Conservation (phyloP, 2,329 filamentous ascomycete genomes). For the Berkeleyomyces basicola region DNA sequence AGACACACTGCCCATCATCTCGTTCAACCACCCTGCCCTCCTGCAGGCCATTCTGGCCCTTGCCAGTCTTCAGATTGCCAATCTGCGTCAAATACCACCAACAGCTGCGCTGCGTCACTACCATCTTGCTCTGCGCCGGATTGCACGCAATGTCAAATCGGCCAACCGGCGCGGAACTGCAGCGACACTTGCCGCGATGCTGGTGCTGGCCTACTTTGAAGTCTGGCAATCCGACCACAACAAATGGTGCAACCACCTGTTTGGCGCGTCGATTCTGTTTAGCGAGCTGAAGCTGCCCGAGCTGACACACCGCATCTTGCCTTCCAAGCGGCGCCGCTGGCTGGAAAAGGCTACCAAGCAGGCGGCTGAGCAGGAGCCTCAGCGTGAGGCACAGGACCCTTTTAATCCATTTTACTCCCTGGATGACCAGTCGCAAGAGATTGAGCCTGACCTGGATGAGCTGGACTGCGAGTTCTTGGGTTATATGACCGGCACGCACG, state of each 20-base stretch:
- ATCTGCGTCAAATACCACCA: constrained; percentile 54
- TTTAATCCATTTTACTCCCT: constrained; percentile 18
- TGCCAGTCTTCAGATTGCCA: constrained; percentile 74
- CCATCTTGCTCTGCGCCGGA: constrained; percentile 62
- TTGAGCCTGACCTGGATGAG: constrained; percentile 21
- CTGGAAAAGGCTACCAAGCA: constrained; percentile 24
- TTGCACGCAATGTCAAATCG: constrained; percentile 59
- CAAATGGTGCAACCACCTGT: constrained; percentile 88
- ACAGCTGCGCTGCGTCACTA: constrained; percentile 86
- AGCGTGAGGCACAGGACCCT: constrained; percentile 17
- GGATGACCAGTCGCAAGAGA: constrained; percentile 15
- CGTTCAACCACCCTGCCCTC: constrained; percentile 70
- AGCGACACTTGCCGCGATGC: constrained; percentile 71
- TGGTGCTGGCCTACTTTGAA: constrained; percentile 82
- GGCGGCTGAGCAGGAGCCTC: not conserved
- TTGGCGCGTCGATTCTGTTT: constrained; percentile 68
- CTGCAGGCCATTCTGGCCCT: constrained; percentile 83
- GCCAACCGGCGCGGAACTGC: constrained; percentile 53
- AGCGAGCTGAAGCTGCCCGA: constrained; percentile 63
- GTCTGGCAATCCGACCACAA: constrained; percentile 87
- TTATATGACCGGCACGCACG: constrained; percentile 25
- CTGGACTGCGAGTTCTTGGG: constrained; percentile 28
- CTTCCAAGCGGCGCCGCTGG: constrained; percentile 34
- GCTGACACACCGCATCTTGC: constrained; percentile 55
- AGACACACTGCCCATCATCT: constrained; percentile 70